Base-by-base conservation (phyloP, 2,329 filamentous ascomycete species). In the Beauveria rudraprayagi region DNA sequence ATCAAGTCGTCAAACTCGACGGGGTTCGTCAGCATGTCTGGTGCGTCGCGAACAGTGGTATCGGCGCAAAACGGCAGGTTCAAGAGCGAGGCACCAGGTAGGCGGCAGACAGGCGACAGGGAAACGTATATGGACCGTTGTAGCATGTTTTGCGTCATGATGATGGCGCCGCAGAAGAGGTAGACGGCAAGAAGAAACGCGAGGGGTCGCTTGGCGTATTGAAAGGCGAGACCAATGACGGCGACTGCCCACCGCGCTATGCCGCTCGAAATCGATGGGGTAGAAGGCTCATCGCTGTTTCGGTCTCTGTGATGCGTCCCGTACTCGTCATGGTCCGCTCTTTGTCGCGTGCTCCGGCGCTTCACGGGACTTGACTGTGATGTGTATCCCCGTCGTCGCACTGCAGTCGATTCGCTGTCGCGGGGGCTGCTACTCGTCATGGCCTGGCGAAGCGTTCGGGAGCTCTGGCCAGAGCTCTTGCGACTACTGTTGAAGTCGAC, bases 1-100 rank as follows among this genome's bases (percentile, higher is more conserved):
- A 94, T 88, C 24, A 95, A 79, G 53, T 87, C 83, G 64, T 91
- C 86, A 66, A 93, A 93, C 67, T 92, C 86, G 50, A 87, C 76
- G 5, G 71, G 72, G 24, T 67, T 64, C 41, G 63, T 59, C 68
- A 3, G 66, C 65, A 14, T 61, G 72, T 66, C 65, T 66, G 70
- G 53, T 26, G 65, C 8, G 17, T 55, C 40, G 3, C 26, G 10
- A 28, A 19, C 40, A 19, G 43, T 14, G 8, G n/a, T 30, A 37
- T 53, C 14, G 5, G 76, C 72, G 65, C 89, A 92, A 66, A 90
- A 88, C 0, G 88, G 82, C 1, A 91, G 75, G 62, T 81, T 76
- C 5, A 91, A 70, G 37, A 83, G 75, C 1, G 83, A 83, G 2
- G 76, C 79, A 37, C 87, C 87, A 0, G 90, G 90, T 2, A 93